A percentile compares a stretch with the other conserved stretches of the same genome.
Conservation (phyloP, 1,284 basidiomycete species). For the Cryptococcus sp. region DNA sequence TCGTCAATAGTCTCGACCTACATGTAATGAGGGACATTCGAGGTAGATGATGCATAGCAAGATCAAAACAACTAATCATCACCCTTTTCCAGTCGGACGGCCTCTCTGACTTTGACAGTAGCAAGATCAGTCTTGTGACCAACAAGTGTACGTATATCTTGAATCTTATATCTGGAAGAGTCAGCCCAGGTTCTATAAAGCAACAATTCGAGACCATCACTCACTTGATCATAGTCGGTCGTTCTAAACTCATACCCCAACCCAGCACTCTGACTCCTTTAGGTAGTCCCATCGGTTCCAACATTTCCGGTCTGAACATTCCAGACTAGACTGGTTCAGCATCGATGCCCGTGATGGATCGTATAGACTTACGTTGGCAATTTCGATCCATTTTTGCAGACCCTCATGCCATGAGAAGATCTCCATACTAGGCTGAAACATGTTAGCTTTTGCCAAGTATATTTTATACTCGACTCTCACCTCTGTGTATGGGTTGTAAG, state of each 20-base stretch:
- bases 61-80: slow-evolving; percentile 20
- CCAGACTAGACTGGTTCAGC: slow-evolving; percentile 65
- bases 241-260: slow-evolving; percentile 91
- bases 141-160: slow-evolving; percentile 93
- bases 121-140: slow-evolving; percentile 95
- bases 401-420: slow-evolving; percentile 98
- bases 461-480: slow-evolving; percentile 47
- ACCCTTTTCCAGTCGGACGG: slow-evolving; percentile 68
- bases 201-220: slow-evolving; percentile 55
- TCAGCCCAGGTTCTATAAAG: background rate
- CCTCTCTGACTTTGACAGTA: slow-evolving; percentile 78
- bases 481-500: slow-evolving; percentile 77
- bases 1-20: too few relatives aligned
- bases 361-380: slow-evolving; percentile 50
- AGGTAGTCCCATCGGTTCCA: slow-evolving; percentile 98
- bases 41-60: background rate
- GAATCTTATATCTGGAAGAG: slow-evolving; percentile 58
- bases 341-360: background rate
- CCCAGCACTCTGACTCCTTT: slow-evolving; percentile 95
- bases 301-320: slow-evolving; percentile 99
- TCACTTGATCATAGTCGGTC: slow-evolving; percentile 99
- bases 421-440: slow-evolving; percentile 82
- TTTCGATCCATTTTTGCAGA: slow-evolving; percentile 92
- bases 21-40: background rate
- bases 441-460: background rate